Evolutionary conservation across 2,329 filamentous ascomycete genomes (phyloP).

Genomic region (Sarocladium strictum): DNA sequence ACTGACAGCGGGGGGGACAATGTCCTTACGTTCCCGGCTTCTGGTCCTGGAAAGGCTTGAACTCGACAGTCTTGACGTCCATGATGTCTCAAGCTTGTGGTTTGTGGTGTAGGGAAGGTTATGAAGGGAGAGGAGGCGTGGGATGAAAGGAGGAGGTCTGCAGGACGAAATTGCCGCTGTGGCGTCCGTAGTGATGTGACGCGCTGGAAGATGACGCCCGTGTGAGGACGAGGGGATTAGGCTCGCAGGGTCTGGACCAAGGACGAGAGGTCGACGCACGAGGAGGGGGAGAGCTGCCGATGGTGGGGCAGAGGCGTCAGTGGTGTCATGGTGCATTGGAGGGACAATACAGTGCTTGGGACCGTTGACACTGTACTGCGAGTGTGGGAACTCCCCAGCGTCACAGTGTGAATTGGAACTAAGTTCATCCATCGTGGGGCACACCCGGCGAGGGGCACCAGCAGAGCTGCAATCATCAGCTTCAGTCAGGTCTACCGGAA

Average conservation of each 20-base stretch:
- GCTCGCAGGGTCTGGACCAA: conserved; percentile 4
- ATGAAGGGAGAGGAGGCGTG: conserved; percentile 6
- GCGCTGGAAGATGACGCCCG: neutral
- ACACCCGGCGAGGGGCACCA: neutral
- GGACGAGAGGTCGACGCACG: neutral
- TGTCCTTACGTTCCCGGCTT: conserved; percentile 90
- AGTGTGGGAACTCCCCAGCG: neutral
- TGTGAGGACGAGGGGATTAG: neutral
- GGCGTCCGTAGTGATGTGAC: neutral
- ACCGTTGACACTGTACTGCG: neutral
- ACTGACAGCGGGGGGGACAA: neutral
- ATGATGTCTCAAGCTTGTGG: conserved; percentile 40
- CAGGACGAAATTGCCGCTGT: conserved; percentile 4
- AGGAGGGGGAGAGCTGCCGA: conserved; percentile 8
- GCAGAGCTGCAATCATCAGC: neutral
- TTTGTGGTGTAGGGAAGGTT: conserved; percentile 1
- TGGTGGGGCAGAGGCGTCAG: conserved; percentile 9
- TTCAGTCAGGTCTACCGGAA: too few relatives aligned
- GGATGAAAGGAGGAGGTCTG: neutral
- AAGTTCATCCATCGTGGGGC: neutral
- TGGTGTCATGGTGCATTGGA: conserved; percentile 10
- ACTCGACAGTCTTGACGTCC: conserved; percentile 69
- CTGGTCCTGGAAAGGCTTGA: conserved; percentile 88
- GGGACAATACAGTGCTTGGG: conserved; percentile 9
- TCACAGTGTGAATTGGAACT: conserved; percentile 1